phyloP scores from a whole-genome alignment of 129 eudicot genomes.

The Tanacetum coccineum region DNA sequence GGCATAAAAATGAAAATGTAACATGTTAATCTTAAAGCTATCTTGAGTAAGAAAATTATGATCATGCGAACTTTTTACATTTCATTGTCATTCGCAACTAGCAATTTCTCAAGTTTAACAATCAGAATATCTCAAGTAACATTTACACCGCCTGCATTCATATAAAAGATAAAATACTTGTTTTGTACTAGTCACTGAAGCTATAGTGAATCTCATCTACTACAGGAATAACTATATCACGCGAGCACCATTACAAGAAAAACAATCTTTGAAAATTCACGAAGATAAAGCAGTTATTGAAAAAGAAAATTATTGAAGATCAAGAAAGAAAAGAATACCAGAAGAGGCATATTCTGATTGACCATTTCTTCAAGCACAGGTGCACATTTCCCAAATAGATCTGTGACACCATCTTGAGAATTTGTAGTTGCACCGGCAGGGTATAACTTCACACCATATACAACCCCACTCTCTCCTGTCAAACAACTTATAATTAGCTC shows the following conservation, averaged over 20 bases:
- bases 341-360: slow-evolving; percentile 81
- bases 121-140: neutral
- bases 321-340: slow-evolving; percentile 41
- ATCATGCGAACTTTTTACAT: neutral
- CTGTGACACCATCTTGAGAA: slow-evolving; percentile 99
- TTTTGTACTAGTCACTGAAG: no score
- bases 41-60: neutral
- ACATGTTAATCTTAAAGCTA: neutral
- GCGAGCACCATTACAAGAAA: neutral
- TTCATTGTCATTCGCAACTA: neutral
- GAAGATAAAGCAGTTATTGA: neutral
- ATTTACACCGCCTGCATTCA: neutral
- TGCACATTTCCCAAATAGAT: slow-evolving; percentile 85
- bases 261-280: neutral
- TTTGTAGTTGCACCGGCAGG: slow-evolving; percentile 99
- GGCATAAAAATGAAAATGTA: neutral
- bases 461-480: slow-evolving; percentile 87
- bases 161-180: neutral
- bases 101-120: neutral
- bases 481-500: slow-evolving; percentile 16
- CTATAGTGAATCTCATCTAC: neutral
- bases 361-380: slow-evolving; percentile 93
- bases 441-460: slow-evolving; percentile 84
- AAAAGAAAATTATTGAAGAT: neutral
- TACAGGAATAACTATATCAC: neutral